Percentiles rank a stretch among this genome's conserved stretches.
phyloP scores from a whole-genome alignment of 345 rosid genomes.

The Cochlearia excelsa region DNA sequence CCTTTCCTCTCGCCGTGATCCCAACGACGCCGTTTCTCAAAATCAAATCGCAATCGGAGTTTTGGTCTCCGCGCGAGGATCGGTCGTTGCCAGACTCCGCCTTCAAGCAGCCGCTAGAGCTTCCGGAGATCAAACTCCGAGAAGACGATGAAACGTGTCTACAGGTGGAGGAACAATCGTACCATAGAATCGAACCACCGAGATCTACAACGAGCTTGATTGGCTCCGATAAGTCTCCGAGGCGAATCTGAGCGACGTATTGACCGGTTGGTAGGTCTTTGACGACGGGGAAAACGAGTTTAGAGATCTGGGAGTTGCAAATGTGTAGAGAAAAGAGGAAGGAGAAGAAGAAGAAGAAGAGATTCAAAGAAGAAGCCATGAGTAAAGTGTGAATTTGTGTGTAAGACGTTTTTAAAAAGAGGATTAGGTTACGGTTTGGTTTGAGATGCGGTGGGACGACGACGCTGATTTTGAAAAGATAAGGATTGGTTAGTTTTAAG shows the following conservation, averaged over 20 bases:
- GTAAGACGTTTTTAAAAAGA: background rate
- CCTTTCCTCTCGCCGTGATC: constrained; percentile 42
- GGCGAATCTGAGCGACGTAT: constrained; percentile 50
- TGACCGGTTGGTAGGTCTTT: constrained; percentile 60
- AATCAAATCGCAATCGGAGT: constrained; percentile 41
- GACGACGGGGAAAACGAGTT: constrained; percentile 40
- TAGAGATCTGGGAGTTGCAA: constrained; percentile 27
- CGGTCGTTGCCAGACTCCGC: constrained; percentile 20
- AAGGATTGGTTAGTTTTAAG: constrained; percentile 36
- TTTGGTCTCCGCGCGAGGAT: constrained; percentile 4
- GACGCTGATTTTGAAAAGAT: constrained; percentile 34
- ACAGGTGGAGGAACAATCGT: constrained; percentile 37
- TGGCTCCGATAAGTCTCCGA: constrained; percentile 34
- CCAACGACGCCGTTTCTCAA: constrained; percentile 38
- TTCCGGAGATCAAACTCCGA: constrained; percentile 36
- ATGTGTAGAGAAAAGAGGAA: background rate
- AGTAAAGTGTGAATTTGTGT: background rate
- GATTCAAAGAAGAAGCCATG: constrained; percentile 15
- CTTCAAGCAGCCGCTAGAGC: constrained; percentile 58
- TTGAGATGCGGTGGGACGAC: constrained; percentile 39
- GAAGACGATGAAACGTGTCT: constrained; percentile 31
- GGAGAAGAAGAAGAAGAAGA: constrained; percentile 14
- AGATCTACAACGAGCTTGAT: constrained; percentile 57
- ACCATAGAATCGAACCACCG: constrained; percentile 51
- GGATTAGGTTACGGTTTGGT: constrained; percentile 4